phyloP scores from a whole-genome alignment of 2,329 filamentous ascomycete species.

The Ascocoryne sarcoides region DNA sequence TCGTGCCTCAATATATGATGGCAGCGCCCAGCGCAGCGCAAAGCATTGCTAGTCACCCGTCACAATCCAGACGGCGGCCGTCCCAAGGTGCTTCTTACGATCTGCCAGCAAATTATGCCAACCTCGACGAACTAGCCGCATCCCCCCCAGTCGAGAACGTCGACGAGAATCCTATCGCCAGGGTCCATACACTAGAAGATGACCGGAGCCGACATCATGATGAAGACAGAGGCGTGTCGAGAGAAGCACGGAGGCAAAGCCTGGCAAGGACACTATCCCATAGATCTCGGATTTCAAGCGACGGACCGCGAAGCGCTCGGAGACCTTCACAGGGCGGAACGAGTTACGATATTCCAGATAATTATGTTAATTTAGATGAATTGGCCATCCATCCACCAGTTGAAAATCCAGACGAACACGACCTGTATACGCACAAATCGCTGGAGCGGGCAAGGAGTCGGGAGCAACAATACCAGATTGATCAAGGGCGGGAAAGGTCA shows the following conservation, averaged over 20 bases:
- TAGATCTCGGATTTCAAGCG: slow-evolving; percentile 4
- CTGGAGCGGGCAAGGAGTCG: slow-evolving; percentile 30
- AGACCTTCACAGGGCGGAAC: slow-evolving; percentile 3
- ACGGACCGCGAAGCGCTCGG: slow-evolving; percentile 1
- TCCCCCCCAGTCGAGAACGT: slow-evolving; percentile 36
- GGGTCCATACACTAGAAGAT: slow-evolving; percentile 32
- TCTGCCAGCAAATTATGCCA: slow-evolving; percentile 31
- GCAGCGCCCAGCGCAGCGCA: too few relatives aligned
- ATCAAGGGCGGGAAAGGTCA: slow-evolving; percentile 3
- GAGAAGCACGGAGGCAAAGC: slow-evolving; percentile 6
- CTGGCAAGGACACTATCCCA: slow-evolving; percentile 6
- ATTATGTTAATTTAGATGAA: slow-evolving; percentile 38
- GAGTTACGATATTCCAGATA: slow-evolving; percentile 19
- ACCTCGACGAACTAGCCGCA: slow-evolving; percentile 33
- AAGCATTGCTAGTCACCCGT: too few relatives aligned
- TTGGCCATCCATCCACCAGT: slow-evolving; percentile 35
- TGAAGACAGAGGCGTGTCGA: slow-evolving; percentile 20
- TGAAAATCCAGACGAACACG: slow-evolving; percentile 33
- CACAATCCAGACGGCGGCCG: too few relatives aligned
- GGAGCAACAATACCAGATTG: slow-evolving; percentile 15
- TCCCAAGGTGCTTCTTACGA: slow-evolving; percentile 25
- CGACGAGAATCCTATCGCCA: slow-evolving; percentile 29
- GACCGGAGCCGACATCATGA: slow-evolving; percentile 16
- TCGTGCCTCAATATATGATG: too few relatives aligned
- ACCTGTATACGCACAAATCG: slow-evolving; percentile 31